Base-by-base conservation (phyloP, 345 rosid genomes). In the Aegle marmelos region DNA sequence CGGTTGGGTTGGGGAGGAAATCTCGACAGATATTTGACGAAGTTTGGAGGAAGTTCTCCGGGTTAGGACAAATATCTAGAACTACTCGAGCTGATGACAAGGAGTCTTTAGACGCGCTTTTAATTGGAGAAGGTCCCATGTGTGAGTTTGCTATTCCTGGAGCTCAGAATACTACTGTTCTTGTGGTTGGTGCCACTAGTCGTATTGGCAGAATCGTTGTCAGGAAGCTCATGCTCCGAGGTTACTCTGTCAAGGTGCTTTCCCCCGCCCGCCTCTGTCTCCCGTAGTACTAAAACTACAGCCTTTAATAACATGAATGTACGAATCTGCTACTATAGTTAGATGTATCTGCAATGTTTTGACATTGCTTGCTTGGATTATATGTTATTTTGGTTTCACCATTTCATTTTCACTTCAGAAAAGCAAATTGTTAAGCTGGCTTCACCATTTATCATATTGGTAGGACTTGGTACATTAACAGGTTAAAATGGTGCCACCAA, bases 41-140 rank as follows among this genome's bases (percentile, higher is more conserved):
- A 81, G 98, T 93, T 19, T 95, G 99, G 99, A 85, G 97, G 75
- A 95, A 95, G 85, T 95, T 95, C 87, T 95, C 98, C 13, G 97
- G 96, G 19, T 84, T 95, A 53, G 98, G 98, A 10, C 98, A 95
- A 87, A 95, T 95, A 36, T 95, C 98, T 22, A 86, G 99, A 77
- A 93, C 97, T 50, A 89, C 80, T 36, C 90, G 94, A 39, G 81
- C 90, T 9, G 92, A 92, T 79, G 98, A 93, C 21, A 80, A 82
- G 45, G 93, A 88, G 1, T 78, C 92, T 4, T 84, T 93, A 62
- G 95, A 92, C 36, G 88, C 88, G 31, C 87, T 92, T 79, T 85
- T 90, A 75, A 89, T 92, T 2, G 83, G 91, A 80, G 98, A 90
- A 77, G 98, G 98, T n/a, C 99, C 98, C 74, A 91, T 93, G 93